Evolutionary conservation across 352 stramenopile species (phyloP).

Genomic region (Globisporangium barbulae): DNA sequence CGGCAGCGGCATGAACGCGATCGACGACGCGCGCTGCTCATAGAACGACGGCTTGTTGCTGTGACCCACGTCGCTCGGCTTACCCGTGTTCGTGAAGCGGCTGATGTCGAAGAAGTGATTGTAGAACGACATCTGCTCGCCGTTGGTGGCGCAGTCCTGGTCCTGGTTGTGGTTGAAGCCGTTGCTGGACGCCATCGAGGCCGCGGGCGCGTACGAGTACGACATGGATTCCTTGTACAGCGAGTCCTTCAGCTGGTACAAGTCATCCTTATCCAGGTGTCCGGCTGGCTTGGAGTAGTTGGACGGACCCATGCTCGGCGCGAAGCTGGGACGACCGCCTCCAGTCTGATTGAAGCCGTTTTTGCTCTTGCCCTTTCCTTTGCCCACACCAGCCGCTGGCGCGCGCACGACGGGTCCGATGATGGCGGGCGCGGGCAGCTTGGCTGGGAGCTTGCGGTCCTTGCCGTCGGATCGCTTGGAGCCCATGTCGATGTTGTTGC

Average conservation of each 20-base stretch:
- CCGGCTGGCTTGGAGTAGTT: conserved; percentile 21
- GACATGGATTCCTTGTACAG: conserved; percentile 32
- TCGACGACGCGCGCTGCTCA: conserved; percentile 16
- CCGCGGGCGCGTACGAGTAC: conserved; percentile 2
- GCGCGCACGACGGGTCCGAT: conserved; percentile 15
- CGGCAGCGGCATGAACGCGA: conserved; percentile 34
- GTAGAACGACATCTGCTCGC: conserved; percentile 32
- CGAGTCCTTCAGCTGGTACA: conserved; percentile 39
- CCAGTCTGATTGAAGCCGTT: conserved; percentile 13
- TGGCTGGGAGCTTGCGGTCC: neutral
- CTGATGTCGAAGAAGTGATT: conserved; percentile 36
- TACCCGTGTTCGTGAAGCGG: conserved; percentile 16
- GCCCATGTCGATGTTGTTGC: conserved; percentile 11
- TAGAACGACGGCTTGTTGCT: conserved; percentile 10
- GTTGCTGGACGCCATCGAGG: conserved; percentile 6
- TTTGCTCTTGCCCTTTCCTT: conserved; percentile 4
- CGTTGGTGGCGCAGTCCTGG: conserved; percentile 17
- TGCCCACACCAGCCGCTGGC: conserved; percentile 7
- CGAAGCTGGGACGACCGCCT: conserved; percentile 24
- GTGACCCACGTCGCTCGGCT: neutral
- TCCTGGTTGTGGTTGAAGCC: conserved; percentile 6
- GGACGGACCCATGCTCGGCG: conserved; percentile 20
- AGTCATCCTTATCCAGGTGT: conserved; percentile 27
- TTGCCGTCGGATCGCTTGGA: conserved; percentile 2
- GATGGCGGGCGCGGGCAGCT: conserved; percentile 22